Conservation (phyloP, 805 yeast genomes). For the Schwanniomyces yamadae region DNA sequence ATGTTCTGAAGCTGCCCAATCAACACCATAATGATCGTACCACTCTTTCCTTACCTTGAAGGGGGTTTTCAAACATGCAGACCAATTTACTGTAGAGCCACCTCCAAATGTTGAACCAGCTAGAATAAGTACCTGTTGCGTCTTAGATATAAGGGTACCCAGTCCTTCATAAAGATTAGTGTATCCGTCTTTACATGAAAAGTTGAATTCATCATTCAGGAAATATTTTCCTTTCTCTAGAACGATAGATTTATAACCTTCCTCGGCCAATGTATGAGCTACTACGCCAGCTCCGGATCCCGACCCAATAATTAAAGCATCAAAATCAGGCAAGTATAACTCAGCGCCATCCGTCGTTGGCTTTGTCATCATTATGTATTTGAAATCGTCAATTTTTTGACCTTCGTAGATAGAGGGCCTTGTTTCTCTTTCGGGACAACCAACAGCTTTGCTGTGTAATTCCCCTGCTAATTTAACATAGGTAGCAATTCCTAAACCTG, state of each 20-base stretch:
- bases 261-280: conserved; percentile 43
- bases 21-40: conserved; percentile 45
- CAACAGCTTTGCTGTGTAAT: conserved; percentile 34
- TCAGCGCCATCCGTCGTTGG: conserved; percentile 28
- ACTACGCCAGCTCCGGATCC: conserved; percentile 56
- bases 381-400: conserved; percentile 23
- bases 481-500: conserved; percentile 21
- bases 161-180: conserved; percentile 37
- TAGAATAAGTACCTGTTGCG: conserved; percentile 34
- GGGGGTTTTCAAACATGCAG: conserved; percentile 50
- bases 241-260: conserved; percentile 45
- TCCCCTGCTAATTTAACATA: conserved; percentile 31
- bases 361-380: conserved; percentile 28
- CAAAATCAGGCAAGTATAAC: conserved; percentile 37
- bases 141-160: conserved; percentile 35
- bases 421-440: conserved; percentile 35
- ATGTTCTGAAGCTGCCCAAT: conserved; percentile 42
- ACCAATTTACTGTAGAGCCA: conserved; percentile 59
- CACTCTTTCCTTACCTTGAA: conserved; percentile 52
- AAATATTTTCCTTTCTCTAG: conserved; percentile 52
- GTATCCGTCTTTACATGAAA: conserved; percentile 38
- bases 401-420: conserved; percentile 29
- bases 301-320: conserved; percentile 50
- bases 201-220: conserved; percentile 31
- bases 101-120: conserved; percentile 61